phyloP scores from a whole-genome alignment of 768 basidiomycete genomes.

The Tricholoma terreum region DNA sequence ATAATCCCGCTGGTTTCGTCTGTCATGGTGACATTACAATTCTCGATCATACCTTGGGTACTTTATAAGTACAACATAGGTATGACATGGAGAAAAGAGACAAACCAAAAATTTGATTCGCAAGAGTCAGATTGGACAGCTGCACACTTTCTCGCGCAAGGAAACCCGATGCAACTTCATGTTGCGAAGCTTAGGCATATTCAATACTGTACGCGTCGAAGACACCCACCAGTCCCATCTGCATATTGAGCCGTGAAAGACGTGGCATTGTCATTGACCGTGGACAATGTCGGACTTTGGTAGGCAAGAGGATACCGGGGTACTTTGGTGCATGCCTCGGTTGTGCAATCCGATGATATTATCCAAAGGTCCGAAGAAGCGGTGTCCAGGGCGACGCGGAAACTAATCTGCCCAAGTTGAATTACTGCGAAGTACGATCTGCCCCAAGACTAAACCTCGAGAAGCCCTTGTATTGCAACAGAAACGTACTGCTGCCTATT shows the following conservation, averaged over 20 bases:
- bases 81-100: background rate
- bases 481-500: conserved; percentile 41
- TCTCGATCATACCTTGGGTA: conserved; percentile 52
- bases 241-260: conserved; percentile 58
- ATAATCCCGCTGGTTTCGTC: conserved; percentile 70
- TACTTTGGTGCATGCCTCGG: conserved; percentile 49
- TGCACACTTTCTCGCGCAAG: conserved; percentile 63
- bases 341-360: conserved; percentile 57
- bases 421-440: conserved; percentile 72
- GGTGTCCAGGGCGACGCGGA: conserved; percentile 72
- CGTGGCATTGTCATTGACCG: conserved; percentile 61
- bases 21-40: conserved; percentile 58
- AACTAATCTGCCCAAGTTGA: conserved; percentile 56
- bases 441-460: conserved; percentile 8
- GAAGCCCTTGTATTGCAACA: conserved; percentile 1
- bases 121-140: conserved; percentile 56
- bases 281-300: conserved; percentile 59
- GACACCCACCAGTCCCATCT: conserved; percentile 58
- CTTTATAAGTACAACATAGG: background rate
- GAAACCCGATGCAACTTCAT: conserved; percentile 62
- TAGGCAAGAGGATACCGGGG: conserved; percentile 74
- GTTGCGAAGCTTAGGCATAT: background rate
- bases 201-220: background rate
- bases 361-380: conserved; percentile 75
- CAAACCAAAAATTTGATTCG: conserved; percentile 68